Evolutionary conservation across 257 asterid genomes (phyloP), one percentile per base, ranked within the genome.

Genomic region (Handroanthus guayacan): DNA sequence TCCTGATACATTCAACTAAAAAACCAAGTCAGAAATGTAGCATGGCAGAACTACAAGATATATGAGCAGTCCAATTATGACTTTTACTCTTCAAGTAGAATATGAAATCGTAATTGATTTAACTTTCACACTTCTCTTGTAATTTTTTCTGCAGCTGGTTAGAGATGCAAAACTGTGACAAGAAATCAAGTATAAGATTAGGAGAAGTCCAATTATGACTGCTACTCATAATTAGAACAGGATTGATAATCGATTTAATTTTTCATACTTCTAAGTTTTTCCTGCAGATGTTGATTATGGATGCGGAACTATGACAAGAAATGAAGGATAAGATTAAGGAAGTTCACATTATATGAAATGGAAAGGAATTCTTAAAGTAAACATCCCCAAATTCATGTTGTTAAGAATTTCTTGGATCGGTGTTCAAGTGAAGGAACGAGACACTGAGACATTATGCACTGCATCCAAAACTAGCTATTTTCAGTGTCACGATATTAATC

Each of bases 381-480:
- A 48, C 55, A 48, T 44, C 50, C 12, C 9, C 12, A 44, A 8
- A 44, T 44, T 9, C 9, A 2, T 3, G 8, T 51, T 14, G 5
- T 51, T n/a, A 14, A 41, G 14, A 41, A 39, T 41, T 9, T 39
- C 36, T 7, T 3, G n/a, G 17, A 47, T 38, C 31, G 20, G 14
- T 56, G 65, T 48, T 48, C 8, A 39, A 77, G 79, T 66, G 71
- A 37, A 66, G 63, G 61, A 43, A 50, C 39, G 17, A 75, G 80
- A 68, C 31, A 51, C 62, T 57, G 79, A 69, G 65, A 17, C 82
- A 79, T 79, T 57, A 43, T 9, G 17, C 56, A 18, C 7, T 75
- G 79, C 79, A 57, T 81, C 75, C 72, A 17, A 55, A 64, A 25
- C 69, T 82, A 78, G 36, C 63, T 25, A 37, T 50, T 70, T 6